These are phyloP conservation scores for Heracleum sosnowskyi DNA, from an alignment of 129 eudicot species.

Conservation along the genomic window DNA sequence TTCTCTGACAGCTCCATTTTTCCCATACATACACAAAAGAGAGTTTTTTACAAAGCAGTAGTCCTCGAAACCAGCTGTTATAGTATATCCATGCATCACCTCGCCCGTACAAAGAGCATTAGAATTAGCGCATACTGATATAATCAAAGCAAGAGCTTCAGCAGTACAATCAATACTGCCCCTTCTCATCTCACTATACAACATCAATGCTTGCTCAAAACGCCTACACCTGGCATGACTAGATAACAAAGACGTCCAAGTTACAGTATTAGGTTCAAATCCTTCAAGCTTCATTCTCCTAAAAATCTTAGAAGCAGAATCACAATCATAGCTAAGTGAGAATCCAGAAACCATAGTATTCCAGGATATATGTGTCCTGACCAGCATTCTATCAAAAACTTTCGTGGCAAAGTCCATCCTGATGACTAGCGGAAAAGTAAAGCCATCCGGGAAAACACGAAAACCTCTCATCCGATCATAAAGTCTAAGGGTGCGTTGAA, in stretches of 20 bases:
- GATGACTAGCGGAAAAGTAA: constrained; percentile 53
- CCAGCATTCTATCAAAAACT: constrained; percentile 56
- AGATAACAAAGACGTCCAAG: constrained; percentile 81
- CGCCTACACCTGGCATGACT: constrained; percentile 57
- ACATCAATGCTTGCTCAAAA: constrained; percentile 29
- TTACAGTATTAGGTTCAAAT: constrained; percentile 56
- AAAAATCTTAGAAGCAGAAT: constrained; percentile 35
- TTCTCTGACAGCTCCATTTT: constrained; percentile 33
- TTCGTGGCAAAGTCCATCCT: constrained; percentile 37
- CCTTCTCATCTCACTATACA: constrained; percentile 46
- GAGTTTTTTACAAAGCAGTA: constrained; percentile 50
- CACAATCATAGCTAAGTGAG: constrained; percentile 37
- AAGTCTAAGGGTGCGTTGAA: constrained; percentile 27
- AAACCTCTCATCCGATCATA: constrained; percentile 37
- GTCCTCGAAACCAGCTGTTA: constrained; percentile 48
- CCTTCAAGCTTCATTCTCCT: constrained; percentile 54
- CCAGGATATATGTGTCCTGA: constrained; percentile 52
- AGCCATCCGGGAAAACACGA: constrained; percentile 46
- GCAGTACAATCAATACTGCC: constrained; percentile 31
- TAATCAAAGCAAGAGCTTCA: constrained; percentile 64
- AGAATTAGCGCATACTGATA: constrained; percentile 44
- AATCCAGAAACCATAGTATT: constrained; percentile 57
- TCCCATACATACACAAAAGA: constrained; percentile 59
- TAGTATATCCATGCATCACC: constrained; percentile 46
- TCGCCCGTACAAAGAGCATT: constrained; percentile 25